Base-by-base conservation (phyloP, 164 flowering plant species). In the Buxus sempervirens region DNA sequence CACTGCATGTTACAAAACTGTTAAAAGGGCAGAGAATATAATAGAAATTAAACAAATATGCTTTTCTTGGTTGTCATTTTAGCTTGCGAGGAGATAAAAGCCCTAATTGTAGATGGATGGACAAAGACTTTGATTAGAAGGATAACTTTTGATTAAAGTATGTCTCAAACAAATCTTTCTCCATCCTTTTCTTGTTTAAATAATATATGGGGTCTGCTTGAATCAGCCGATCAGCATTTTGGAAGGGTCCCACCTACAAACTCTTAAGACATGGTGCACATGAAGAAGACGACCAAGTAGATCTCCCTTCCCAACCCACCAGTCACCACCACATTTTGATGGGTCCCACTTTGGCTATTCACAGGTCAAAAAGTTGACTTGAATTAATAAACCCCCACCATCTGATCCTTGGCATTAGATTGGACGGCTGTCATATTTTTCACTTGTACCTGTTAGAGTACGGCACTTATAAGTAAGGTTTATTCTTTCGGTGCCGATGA, bases 81-180 rank as follows among this genome's bases (percentile, higher is more conserved):
- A 60, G 64, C 65, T 67, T 68, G 70, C 73, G 27, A 57, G 51
- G 61, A 59, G 64, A 62, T 54, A 53, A 63, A n/a, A 70, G 71
- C 54, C 69, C 32, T 58, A 64, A 18, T n/a, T 54, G n/a, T 64
- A 62, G 68, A 59, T 42, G 38, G 58, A 62, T 19, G 22, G 24
- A n/a, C n/a, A n/a, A 32, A 76, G 71, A 55, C 80, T 74, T 77
- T 69, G 73, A 80, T 70, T 66, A 63, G 72, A 75, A 72, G 80
- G 76, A 69, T 69, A 15, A 69, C 80, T 76, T 77, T 79, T 76
- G 69, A 76, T 71, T 71, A 73, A 76, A 79, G 68, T 67, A 60
- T 65, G 22, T 63, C 38, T 62, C 55, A 62, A 54, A 15, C 18
- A 13, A 22, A 57, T 12, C 28, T 21, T 57, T 57, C 21, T 56